Conservation (phyloP, 768 basidiomycete genomes). For the Tephrocybe rancida region DNA sequence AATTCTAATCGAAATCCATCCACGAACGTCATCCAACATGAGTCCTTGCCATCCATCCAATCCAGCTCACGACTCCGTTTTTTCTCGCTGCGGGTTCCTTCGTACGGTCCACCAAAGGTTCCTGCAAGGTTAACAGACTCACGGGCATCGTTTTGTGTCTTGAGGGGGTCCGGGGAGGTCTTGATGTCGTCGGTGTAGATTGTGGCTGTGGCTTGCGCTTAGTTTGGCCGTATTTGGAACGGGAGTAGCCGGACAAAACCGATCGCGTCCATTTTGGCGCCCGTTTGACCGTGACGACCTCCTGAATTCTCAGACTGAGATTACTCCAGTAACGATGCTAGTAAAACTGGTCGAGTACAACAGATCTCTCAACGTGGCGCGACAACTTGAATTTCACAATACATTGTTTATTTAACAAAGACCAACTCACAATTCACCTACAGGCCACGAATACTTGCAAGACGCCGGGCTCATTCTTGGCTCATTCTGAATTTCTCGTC, state of each 20-base stretch:
- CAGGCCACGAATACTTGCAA: too few species aligned
- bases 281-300: too few species aligned
- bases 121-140: conserved; percentile 19
- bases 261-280: too few species aligned
- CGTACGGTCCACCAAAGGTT: conserved; percentile 16
- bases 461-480: too few species aligned
- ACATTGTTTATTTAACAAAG: too few species aligned
- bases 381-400: too few species aligned
- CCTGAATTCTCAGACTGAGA: too few species aligned
- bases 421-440: too few species aligned
- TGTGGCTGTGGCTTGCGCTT: conserved; percentile 20
- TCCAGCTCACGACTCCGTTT: conserved; percentile 10
- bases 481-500: too few species aligned
- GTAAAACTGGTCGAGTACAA: too few species aligned
- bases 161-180: conserved; percentile 29
- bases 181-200: conserved; percentile 22
- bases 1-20: conserved; percentile 5
- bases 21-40: conserved; percentile 16
- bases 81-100: conserved; percentile 13
- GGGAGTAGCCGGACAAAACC: conserved; percentile 24
- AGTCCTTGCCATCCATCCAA: conserved; percentile 24
- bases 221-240: conserved; percentile 22
- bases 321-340: too few species aligned
- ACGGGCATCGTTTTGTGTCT: conserved; percentile 35
- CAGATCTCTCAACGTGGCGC: too few species aligned